phyloP scores from a whole-genome alignment of 2,329 filamentous ascomycete genomes.

The Ophioceras dolichostomum region DNA sequence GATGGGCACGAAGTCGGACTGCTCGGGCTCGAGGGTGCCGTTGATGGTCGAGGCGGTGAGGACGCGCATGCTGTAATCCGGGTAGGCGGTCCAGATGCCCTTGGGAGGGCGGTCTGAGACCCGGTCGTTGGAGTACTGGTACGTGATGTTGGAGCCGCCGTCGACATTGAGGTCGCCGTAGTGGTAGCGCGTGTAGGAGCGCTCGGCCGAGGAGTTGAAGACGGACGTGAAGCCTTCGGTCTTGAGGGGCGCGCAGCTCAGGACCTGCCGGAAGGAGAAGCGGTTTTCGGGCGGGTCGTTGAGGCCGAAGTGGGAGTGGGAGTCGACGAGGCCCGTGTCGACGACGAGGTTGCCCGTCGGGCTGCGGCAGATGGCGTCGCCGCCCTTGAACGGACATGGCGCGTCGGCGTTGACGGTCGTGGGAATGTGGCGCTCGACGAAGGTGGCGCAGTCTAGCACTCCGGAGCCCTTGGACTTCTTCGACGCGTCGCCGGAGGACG shows the following conservation, averaged over 20 bases:
- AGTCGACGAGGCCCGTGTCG: slow-evolving; percentile 1
- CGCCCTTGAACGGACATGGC: slow-evolving; percentile 9
- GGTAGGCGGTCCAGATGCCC: background rate
- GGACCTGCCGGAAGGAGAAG: background rate
- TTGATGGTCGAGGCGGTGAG: background rate
- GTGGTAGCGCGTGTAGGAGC: background rate
- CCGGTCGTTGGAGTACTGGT: background rate
- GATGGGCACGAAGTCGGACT: background rate
- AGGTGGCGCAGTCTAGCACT: slow-evolving; percentile 1
- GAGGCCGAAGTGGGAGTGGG: background rate
- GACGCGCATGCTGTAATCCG: background rate
- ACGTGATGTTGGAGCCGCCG: background rate
- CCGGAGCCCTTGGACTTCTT: background rate
- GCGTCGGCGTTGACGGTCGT: slow-evolving; percentile 1
- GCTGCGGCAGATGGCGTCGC: slow-evolving; percentile 6
- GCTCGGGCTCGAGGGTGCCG: background rate
- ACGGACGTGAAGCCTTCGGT: background rate
- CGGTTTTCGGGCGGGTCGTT: background rate
- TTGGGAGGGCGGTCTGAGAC: background rate
- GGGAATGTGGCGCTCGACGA: slow-evolving; percentile 3
- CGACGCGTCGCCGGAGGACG: background rate
- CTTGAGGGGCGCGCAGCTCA: background rate
- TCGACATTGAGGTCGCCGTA: background rate
- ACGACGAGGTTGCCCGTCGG: slow-evolving; percentile 3
- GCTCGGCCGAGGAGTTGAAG: background rate